These are phyloP conservation scores for Phanerochaete sordida DNA, from an alignment of 768 basidiomycete species.

Conservation along the genomic window DNA sequence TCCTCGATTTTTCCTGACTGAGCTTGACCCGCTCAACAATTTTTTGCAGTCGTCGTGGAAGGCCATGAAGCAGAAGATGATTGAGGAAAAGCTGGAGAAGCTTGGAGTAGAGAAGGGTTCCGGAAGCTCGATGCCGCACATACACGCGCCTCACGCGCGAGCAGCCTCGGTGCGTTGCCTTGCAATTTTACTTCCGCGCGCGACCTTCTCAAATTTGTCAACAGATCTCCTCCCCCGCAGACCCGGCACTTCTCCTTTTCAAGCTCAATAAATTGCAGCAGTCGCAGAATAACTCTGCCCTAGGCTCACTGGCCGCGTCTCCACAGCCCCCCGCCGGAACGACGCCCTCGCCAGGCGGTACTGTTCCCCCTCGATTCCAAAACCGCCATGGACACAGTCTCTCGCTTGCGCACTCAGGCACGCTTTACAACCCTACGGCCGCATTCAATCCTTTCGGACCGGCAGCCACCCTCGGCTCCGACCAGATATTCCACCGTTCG, in stretches of 20 bases:
- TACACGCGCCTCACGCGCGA: slow-evolving; percentile 74
- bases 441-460: slow-evolving; percentile 68
- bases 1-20: slow-evolving; percentile 9
- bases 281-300: slow-evolving; percentile 50
- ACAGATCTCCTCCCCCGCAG: slow-evolving; percentile 89
- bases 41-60: slow-evolving; percentile 55
- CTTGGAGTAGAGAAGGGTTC: slow-evolving; percentile 72
- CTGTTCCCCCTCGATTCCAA: slow-evolving; percentile 36
- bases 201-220: slow-evolving; percentile 9
- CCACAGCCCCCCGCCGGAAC: slow-evolving; percentile 59
- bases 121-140: slow-evolving; percentile 50
- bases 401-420: slow-evolving; percentile 63
- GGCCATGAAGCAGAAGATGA: slow-evolving; percentile 59
- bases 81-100: slow-evolving; percentile 79
- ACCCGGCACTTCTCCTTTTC: slow-evolving; percentile 76
- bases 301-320: slow-evolving; percentile 57
- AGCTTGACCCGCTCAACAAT: not conserved
- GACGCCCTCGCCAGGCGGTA: slow-evolving; percentile 48
- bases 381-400: slow-evolving; percentile 70
- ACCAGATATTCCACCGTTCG: slow-evolving; percentile 33
- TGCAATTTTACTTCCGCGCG: not conserved
- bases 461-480: slow-evolving; percentile 49
- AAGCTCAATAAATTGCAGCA: slow-evolving; percentile 84
- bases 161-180: slow-evolving; percentile 72
- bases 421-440: slow-evolving; percentile 36